Percentiles rank a stretch among this genome's conserved stretches.
Conservation (phyloP, 2,329 filamentous ascomycete genomes). For the Pseudohalonectria lignicola region DNA sequence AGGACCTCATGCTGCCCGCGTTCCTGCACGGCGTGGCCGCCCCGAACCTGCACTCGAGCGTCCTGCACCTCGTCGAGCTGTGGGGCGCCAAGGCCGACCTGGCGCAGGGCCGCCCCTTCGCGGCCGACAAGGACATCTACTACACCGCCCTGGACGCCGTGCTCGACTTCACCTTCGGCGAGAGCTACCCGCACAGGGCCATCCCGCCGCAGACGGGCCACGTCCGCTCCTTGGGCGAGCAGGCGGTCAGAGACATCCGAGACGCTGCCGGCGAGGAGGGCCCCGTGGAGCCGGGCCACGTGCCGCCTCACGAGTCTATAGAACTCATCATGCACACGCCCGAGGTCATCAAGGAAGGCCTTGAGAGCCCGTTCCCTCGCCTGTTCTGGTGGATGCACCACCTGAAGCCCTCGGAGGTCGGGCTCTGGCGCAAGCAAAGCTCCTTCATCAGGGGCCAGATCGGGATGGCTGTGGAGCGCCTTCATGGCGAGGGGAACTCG, state of each 20-base stretch:
- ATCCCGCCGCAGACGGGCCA: neutral
- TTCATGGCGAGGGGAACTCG: too few species aligned
- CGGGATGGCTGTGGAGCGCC: neutral
- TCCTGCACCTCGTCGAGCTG: constrained; percentile 14
- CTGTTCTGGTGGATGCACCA: neutral
- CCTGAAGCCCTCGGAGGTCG: neutral
- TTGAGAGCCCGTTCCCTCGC: neutral
- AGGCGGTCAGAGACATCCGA: neutral
- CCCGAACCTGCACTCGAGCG: constrained; percentile 13
- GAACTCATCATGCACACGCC: neutral
- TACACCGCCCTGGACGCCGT: constrained; percentile 24
- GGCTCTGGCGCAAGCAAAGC: neutral
- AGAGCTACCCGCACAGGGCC: neutral
- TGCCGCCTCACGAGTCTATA: neutral
- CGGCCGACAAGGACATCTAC: constrained; percentile 19
- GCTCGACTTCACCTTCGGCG: constrained; percentile 3
- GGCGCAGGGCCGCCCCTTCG: constrained; percentile 15
- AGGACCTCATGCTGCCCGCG: constrained; percentile 16
- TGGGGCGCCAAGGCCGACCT: constrained; percentile 14
- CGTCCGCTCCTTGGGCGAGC: neutral
- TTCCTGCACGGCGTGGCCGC: constrained; percentile 18
- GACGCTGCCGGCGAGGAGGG: neutral
- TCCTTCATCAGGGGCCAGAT: neutral
- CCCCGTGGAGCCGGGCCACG: neutral
- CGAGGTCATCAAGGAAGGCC: neutral